phyloP scores from a whole-genome alignment of 2,329 filamentous ascomycete species.

The Emmonsia crescens region DNA sequence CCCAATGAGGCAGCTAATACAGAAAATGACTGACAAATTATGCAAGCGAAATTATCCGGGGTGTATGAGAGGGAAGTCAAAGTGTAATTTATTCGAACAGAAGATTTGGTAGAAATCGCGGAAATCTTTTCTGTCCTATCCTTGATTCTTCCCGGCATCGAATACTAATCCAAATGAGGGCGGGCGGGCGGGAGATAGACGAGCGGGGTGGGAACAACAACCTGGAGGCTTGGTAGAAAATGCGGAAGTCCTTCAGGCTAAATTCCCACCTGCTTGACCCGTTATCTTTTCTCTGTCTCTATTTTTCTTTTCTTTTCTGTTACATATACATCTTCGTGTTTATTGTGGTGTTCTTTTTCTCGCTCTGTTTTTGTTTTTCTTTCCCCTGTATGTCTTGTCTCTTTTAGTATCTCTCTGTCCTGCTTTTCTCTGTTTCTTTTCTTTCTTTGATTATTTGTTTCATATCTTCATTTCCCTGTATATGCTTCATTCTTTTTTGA shows the following conservation, averaged over 20 bases:
- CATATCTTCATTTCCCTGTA: neutral
- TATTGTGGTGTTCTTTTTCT: neutral
- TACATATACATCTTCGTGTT: neutral
- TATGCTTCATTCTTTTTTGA: neutral
- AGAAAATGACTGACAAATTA: no score
- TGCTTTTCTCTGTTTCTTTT: neutral
- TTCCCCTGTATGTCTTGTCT: neutral
- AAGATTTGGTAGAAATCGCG: conserved; percentile 2
- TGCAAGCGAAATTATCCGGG: no score
- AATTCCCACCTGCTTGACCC: neutral
- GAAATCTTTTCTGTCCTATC: neutral
- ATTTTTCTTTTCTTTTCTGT: neutral
- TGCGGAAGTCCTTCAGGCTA: neutral
- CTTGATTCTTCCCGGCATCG: neutral
- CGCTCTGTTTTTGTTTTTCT: neutral
- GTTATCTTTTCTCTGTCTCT: neutral
- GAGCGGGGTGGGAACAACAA: no score
- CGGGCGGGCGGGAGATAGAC: neutral
- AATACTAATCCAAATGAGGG: neutral
- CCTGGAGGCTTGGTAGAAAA: neutral
- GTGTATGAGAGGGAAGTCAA: neutral
- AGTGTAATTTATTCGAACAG: neutral
- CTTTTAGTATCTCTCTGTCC: neutral
- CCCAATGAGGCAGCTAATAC: no score
- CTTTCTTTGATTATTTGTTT: neutral